Evolutionary conservation across 495 filamentous ascomycete genomes (phyloP).

Genomic region (Lophiotrema nucula): DNA sequence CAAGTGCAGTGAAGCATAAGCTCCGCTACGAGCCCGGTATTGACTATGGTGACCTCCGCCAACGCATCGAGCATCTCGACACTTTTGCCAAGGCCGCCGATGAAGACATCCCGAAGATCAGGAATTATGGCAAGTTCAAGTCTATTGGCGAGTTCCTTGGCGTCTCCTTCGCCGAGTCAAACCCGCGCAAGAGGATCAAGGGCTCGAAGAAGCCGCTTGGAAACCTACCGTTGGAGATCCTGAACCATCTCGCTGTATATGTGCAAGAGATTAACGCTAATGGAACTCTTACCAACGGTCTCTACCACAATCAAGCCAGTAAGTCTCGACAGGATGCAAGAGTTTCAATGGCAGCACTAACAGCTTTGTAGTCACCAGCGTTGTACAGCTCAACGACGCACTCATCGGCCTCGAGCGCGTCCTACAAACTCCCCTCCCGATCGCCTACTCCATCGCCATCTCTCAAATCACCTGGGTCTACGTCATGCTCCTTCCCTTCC

Average conservation of each 20-base stretch:
- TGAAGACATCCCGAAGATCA: conserved; percentile 44
- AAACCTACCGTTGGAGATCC: conserved; percentile 40
- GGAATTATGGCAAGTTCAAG: conserved; percentile 44
- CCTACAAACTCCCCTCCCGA: conserved; percentile 78
- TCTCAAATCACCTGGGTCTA: conserved; percentile 90
- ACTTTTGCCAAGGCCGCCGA: conserved; percentile 73
- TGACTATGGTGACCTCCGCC: conserved; percentile 64
- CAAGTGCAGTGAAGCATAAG: conserved; percentile 77
- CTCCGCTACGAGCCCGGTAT: conserved; percentile 85
- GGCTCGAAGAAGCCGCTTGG: conserved; percentile 39
- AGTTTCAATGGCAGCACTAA: background rate
- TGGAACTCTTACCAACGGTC: conserved; percentile 53
- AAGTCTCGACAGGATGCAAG: background rate
- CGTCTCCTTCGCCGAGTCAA: conserved; percentile 37
- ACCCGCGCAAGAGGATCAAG: conserved; percentile 39
- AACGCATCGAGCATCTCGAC: conserved; percentile 59
- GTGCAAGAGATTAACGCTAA: conserved; percentile 42
- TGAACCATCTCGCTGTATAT: conserved; percentile 37
- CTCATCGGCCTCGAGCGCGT: conserved; percentile 76
- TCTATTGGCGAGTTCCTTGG: conserved; percentile 34
- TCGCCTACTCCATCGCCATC: conserved; percentile 84
- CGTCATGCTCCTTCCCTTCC: conserved; percentile 80
- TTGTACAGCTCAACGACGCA: conserved; percentile 68
- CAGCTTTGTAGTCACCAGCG: conserved; percentile 15
- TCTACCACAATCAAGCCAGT: conserved; percentile 37